These are phyloP conservation scores for Epichloe baconii DNA, from an alignment of 2,329 filamentous ascomycete genomes.

Conservation along the genomic window DNA sequence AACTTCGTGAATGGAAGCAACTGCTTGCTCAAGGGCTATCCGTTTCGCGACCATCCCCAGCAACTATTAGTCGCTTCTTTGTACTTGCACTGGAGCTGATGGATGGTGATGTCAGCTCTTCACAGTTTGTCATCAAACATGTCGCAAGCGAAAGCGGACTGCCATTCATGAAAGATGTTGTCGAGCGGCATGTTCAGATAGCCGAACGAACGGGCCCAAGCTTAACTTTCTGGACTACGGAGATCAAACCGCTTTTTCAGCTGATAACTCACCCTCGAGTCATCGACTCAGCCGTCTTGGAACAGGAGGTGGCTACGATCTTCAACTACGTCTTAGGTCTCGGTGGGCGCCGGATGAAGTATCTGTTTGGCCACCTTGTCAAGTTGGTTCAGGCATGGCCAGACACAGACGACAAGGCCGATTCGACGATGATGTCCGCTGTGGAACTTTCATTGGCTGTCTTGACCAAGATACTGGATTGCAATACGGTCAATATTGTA, in stretches of 20 bases:
- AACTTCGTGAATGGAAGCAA: constrained; percentile 10
- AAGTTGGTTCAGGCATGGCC: constrained; percentile 5
- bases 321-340: constrained; percentile 23
- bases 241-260: constrained; percentile 21
- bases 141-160: constrained; percentile 18
- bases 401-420: background rate
- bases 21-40: constrained; percentile 3
- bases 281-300: constrained; percentile 24
- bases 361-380: constrained; percentile 19
- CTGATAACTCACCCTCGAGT: constrained; percentile 22
- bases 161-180: constrained; percentile 13
- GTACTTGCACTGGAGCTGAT: constrained; percentile 10
- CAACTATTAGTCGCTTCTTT: constrained; percentile 8
- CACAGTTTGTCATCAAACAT: constrained; percentile 10
- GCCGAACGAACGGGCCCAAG: background rate
- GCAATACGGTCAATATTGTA: constrained; percentile 22
- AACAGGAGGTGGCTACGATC: constrained; percentile 22
- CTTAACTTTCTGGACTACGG: constrained; percentile 12
- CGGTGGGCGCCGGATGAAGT: constrained; percentile 17
- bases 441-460: constrained; percentile 19
- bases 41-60: background rate
- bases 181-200: constrained; percentile 13
- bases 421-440: constrained; percentile 9
- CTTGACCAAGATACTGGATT: constrained; percentile 22
- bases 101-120: constrained; percentile 9